Base-by-base conservation (phyloP, 225 moss, liverwort and hornwort genomes). In the Polytrichum commune region DNA sequence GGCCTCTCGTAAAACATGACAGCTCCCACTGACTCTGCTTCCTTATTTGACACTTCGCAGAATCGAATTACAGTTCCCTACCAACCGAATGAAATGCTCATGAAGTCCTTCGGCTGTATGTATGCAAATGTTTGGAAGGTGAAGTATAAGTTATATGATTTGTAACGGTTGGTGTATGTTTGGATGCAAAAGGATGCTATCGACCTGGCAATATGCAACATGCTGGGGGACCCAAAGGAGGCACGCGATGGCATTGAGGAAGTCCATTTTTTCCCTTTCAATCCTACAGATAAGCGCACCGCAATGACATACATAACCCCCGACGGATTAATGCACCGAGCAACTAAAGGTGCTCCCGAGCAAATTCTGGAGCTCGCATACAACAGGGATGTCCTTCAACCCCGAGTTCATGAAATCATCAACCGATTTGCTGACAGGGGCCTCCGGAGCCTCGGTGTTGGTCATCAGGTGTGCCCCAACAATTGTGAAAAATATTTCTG, bases 211-310 rank as follows among this genome's bases (percentile, higher is more conserved):
- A 82, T 90, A 30, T 81, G 81, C 54, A 81, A 76, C 62, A 83
- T 77, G 78, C 64, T 89, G 57, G 85, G 80, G 22, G 83, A 85
- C 77, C 78, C 76, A 6, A 83, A 80, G 76, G 89, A 89, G 61
- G 88, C 88, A 38, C 83, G 85, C 5, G 76, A 85, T 25, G 87
- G 85, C 29, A 85, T 90, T 24, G 69, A 83, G 27, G 90, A 90
- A 74, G 63, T 90, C 4, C 90, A 90, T 73, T 90, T 90, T 29
- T 65, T 90, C 27, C 88, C 90, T n/a, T 90, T 90, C 63, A 90
- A 85, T 70, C 88, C 90, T 24, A 88, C 72, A 4, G 81, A 90
- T 19, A 90, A 90, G 29, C 83, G 81, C 27, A 88, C 88, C 4
- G 88, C 88, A 8, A 67, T 88, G 38, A 90, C 90, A 4, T 88